Evolutionary conservation across 2,329 filamentous ascomycete genomes (phyloP), one percentile per base, ranked within the genome.

Genomic region (Colletotrichum cordylinicola): DNA sequence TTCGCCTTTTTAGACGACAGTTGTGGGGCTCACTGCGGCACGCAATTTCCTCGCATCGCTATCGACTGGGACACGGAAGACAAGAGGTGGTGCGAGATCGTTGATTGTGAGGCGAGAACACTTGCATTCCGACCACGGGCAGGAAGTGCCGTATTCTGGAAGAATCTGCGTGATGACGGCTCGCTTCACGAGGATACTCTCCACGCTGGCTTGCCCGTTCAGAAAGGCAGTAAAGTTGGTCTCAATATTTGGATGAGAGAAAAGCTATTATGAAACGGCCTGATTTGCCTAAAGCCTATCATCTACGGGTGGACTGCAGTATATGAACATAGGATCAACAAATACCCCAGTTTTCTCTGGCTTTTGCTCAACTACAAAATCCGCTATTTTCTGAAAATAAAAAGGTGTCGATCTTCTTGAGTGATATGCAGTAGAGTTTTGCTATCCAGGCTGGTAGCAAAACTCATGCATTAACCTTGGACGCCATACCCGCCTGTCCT

Each of bases 31-130:
- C 43, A 21, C n/a, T 52, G 43, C 0, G 43, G 43, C 2, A 52
- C 43, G 0, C 43, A 52, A 0, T 52, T 52, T 0, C n/a, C 43
- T 21, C 43, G 43, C n/a, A 52, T 52, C 0, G 43, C n/a, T 0
- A 52, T 52, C 3, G 43, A 52, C 43, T 52, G 43, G 43, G 0
- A 52, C n/a, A 13, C 6, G 0, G 43, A 52, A 10, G 43, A 52
- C 0, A 2, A 21, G 43, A 8, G 3, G 3, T 52, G 43, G 43
- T 52, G 43, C 6, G 43, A 52, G 43, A 52, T 52, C 12, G n/a
- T 52, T 21, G 43, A 52, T n/a, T 52, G 43, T 52, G n/a, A 13
- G 43, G 43, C 10, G n/a, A 52, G 43, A 16, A 52, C 43, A 13
- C 43, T 52, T 13, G 13, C 43, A 16, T 52, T 52, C n/a, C 43